Conservation (phyloP, 2,329 filamentous ascomycete species). For the Aureobasidium sp. region DNA sequence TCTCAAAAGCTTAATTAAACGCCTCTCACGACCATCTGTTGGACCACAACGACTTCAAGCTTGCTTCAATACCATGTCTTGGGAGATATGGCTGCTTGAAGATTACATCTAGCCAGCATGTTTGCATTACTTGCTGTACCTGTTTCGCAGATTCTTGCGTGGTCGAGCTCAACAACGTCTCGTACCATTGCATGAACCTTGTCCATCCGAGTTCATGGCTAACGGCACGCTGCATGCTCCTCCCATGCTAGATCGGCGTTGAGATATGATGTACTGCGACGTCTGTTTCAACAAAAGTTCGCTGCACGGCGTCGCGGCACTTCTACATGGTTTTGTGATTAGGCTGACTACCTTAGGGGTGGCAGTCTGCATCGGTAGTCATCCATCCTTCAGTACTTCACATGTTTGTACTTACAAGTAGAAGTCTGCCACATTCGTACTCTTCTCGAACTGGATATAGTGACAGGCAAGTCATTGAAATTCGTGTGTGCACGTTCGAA, state of each 20-base stretch:
- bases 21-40: neutral
- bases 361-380: neutral
- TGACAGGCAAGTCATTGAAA: neutral
- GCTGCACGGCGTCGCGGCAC: neutral
- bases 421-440: neutral
- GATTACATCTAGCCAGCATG: neutral
- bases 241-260: neutral
- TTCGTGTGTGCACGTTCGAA: neutral
- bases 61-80: neutral
- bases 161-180: neutral
- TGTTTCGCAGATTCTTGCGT: neutral
- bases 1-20: neutral
- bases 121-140: neutral
- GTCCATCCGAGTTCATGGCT: neutral
- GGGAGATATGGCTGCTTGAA: neutral
- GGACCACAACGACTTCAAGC: neutral
- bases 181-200: neutral
- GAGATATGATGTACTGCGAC: neutral
- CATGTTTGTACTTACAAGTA: neutral
- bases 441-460: neutral
- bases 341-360: neutral
- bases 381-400: neutral
- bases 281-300: neutral
- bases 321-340: neutral
- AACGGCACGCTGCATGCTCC: neutral